Percentiles rank a stretch among this genome's conserved stretches.
Evolutionary conservation across 345 rosid genomes (phyloP).

Genomic region (Melaleuca quinquenervia): DNA sequence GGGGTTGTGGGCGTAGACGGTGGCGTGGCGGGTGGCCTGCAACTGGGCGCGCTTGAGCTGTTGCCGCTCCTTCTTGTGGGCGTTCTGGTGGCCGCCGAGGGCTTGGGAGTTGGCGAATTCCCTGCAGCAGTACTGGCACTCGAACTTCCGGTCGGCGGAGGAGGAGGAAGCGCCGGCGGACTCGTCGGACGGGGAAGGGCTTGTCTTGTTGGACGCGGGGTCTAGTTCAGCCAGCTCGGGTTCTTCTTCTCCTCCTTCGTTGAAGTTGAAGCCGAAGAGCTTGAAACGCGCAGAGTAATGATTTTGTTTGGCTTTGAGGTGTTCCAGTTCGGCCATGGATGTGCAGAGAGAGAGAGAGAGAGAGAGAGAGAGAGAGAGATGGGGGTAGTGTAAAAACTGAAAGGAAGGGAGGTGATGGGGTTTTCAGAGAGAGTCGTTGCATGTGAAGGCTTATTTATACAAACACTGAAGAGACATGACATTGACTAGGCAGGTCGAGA

Average conservation of each 20-base stretch:
- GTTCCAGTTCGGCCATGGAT: constrained; percentile 14
- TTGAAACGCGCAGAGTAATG: constrained; percentile 41
- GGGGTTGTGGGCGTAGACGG: constrained; percentile 64
- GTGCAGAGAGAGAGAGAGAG: neutral
- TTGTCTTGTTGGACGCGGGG: neutral
- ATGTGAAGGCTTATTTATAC: neutral
- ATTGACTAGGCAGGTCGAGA: neutral
- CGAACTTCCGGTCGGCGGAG: constrained; percentile 53
- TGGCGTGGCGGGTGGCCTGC: constrained; percentile 44
- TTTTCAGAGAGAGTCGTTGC: neutral
- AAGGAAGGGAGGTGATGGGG: constrained; percentile 3
- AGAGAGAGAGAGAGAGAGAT: neutral
- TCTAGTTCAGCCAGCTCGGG: neutral
- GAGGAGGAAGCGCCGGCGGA: neutral
- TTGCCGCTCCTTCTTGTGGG: constrained; percentile 78
- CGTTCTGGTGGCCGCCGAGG: constrained; percentile 80
- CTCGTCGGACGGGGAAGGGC: constrained; percentile 7
- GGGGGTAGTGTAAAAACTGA: neutral
- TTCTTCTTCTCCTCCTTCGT: constrained; percentile 54
- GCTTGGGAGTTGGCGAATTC: constrained; percentile 81
- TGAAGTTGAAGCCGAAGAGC: constrained; percentile 78
- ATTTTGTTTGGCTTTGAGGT: constrained; percentile 16
- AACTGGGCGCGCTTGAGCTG: constrained; percentile 70
- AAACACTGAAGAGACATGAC: neutral
- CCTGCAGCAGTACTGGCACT: constrained; percentile 72